Evolutionary conservation across 495 filamentous ascomycete genomes (phyloP), one percentile per base, ranked within the genome.

Genomic region (Rusavskia elegans): DNA sequence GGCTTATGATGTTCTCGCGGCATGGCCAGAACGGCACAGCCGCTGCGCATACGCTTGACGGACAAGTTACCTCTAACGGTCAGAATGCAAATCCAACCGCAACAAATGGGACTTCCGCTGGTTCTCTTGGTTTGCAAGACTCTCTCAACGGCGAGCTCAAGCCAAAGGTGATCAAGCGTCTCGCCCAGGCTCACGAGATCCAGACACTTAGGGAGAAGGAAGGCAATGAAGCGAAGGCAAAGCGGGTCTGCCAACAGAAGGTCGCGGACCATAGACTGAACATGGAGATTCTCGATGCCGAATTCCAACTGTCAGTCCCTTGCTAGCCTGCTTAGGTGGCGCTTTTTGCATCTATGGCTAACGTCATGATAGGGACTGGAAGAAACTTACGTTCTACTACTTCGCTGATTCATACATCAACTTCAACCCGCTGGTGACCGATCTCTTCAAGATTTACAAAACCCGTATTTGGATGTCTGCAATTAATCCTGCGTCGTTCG

Each of bases 391-490:
- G 0, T 96, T 95, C 67, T 98, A 94, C 73, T 98, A 97, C 66
- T 97, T 95, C 58, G 92, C 92, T 51, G 89, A 96, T 61, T 80
- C 86, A 0, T 98, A 98, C 64, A 95, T 98, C 73, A 95, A 97
- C 67, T 98, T 98, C 73, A 98, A 97, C 65, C 85, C 86, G 0
- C 77, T 98, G 17, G 90, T 98, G 53, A 95, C 88, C 0, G 93
- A 97, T 65, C 75, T 98, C 21, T 98, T 97, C 75, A 96, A 96
- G 63, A 89, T 95, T 53, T 98, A 95, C 72, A 98, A 98, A 71
- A 95, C 89, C 19, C 79, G 92, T 50, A 97, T 98, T 63, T 98
- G 92, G 92, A 95, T 98, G 89, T 95, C 89, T 5, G 90, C 92
- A 8, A 93, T 98, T 69, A 98, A 98, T 61, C 93, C 92, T 3